A percentile compares a stretch with the other conserved stretches of the same genome.
Evolutionary conservation across 352 stramenopile genomes (phyloP).

Genomic region (Globisporangium radiosum): DNA sequence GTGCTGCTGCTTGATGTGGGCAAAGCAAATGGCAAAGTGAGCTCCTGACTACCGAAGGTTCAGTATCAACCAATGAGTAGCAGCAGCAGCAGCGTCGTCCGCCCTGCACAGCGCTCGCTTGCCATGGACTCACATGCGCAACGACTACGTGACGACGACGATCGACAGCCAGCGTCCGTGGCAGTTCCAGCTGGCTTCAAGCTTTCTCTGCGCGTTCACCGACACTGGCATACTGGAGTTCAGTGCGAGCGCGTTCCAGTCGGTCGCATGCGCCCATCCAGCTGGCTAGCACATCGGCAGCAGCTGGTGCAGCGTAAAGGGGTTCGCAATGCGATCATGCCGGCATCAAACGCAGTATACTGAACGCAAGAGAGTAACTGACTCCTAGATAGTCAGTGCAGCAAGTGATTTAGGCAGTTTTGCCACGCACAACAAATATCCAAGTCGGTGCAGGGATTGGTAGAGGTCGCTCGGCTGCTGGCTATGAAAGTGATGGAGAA

Average conservation of each 20-base stretch:
- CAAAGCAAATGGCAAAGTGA: constrained; percentile 12
- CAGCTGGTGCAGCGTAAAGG: constrained; percentile 7
- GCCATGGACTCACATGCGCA: neutral
- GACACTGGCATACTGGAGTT: neutral
- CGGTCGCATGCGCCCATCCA: constrained; percentile 2
- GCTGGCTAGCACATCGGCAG: neutral
- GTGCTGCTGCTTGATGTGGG: neutral
- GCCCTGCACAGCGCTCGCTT: neutral
- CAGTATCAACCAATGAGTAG: neutral
- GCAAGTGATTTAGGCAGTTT: neutral
- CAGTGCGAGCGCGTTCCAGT: constrained; percentile 3
- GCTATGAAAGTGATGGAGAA: too few relatives aligned
- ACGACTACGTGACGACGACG: neutral
- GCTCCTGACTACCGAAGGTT: neutral
- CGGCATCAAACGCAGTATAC: neutral
- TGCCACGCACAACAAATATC: neutral
- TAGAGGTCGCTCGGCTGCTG: too few relatives aligned
- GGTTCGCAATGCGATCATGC: neutral
- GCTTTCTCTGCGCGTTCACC: neutral
- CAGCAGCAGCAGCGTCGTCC: neutral
- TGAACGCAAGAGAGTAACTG: constrained; percentile 2
- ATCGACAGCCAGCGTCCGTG: neutral
- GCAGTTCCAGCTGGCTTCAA: constrained; percentile 1
- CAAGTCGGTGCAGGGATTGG: too few relatives aligned
- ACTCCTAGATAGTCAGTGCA: constrained; percentile 3